Conservation (phyloP, 192 early-diverging fungal species). For the Coemansia erecta region DNA sequence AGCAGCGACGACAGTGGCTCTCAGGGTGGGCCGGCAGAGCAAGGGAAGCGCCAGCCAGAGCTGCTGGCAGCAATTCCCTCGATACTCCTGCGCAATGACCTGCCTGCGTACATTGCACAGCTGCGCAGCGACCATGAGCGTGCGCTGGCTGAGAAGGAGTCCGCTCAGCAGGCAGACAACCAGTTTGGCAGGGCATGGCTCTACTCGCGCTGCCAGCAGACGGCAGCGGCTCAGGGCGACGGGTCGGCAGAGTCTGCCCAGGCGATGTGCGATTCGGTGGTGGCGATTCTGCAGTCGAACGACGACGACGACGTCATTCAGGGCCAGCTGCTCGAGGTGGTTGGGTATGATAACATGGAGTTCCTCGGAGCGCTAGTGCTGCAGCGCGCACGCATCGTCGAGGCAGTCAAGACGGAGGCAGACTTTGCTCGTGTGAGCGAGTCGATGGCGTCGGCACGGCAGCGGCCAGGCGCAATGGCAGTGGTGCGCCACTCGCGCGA, state of each 20-base stretch:
- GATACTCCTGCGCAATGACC: slow-evolving; percentile 32
- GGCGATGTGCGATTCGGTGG: slow-evolving; percentile 29
- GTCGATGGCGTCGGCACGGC: slow-evolving; percentile 1
- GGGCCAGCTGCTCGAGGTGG: slow-evolving; percentile 46
- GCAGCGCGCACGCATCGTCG: slow-evolving; percentile 30
- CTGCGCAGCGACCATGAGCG: slow-evolving; percentile 13
- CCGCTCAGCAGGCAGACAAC: not conserved
- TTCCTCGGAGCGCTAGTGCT: slow-evolving; percentile 38
- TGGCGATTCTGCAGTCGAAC: slow-evolving; percentile 25
- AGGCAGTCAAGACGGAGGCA: slow-evolving; percentile 23
- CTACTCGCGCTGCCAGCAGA: slow-evolving; percentile 16
- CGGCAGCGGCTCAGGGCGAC: slow-evolving; percentile 12
- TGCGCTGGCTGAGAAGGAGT: not conserved
- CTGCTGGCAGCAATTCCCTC: slow-evolving; percentile 29
- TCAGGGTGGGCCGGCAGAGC: no score
- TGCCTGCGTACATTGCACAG: slow-evolving; percentile 17
- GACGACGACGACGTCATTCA: slow-evolving; percentile 44
- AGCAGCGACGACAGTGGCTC: no score
- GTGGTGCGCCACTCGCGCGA: slow-evolving; percentile 29
- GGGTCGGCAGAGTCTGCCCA: slow-evolving; percentile 22
- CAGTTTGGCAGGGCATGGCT: slow-evolving; percentile 28
- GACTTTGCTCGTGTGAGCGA: slow-evolving; percentile 24
- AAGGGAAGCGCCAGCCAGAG: not conserved
- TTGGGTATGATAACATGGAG: slow-evolving; percentile 50
- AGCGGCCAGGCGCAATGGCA: slow-evolving; percentile 30